Conservation (phyloP, 2,329 filamentous ascomycete genomes). For the Aspergillus sp. region DNA sequence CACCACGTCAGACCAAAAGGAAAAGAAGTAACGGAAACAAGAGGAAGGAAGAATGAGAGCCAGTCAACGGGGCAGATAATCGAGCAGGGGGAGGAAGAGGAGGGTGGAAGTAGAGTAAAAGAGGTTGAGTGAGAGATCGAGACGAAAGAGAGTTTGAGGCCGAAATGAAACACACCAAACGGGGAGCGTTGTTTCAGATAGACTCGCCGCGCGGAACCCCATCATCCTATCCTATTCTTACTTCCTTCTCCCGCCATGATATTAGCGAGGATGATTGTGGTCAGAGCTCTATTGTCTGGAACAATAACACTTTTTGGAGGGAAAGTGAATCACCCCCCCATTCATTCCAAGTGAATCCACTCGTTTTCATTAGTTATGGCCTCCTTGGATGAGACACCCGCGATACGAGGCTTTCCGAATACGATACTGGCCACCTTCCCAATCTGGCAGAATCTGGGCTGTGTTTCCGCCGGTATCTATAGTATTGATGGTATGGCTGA, state of each 20-base stretch:
- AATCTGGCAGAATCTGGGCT: neutral
- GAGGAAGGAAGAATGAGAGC: constrained; percentile 9
- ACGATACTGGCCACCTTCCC: constrained; percentile 1
- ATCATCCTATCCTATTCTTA: constrained; percentile 16
- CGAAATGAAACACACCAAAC: constrained; percentile 19
- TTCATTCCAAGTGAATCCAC: neutral
- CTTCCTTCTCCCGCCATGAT: neutral
- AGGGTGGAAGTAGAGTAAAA: neutral
- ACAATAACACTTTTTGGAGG: neutral
- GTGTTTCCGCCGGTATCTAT: neutral
- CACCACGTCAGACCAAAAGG: neutral
- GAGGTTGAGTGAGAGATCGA: neutral
- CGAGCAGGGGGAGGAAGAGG: neutral
- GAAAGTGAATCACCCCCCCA: neutral
- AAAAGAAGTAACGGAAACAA: constrained; percentile 11
- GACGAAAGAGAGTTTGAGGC: constrained; percentile 13
- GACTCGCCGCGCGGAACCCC: constrained; percentile 14
- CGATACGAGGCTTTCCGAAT: neutral
- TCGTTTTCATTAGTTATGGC: neutral
- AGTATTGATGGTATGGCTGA: neutral
- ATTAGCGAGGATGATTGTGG: neutral
- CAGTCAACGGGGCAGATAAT: constrained; percentile 10
- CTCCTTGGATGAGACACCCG: no score
- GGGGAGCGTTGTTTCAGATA: constrained; percentile 23
- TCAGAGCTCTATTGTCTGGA: neutral